These are phyloP conservation scores for Clitoria ternatea DNA, from an alignment of 306 rosid genomes.

Conservation along the genomic window DNA sequence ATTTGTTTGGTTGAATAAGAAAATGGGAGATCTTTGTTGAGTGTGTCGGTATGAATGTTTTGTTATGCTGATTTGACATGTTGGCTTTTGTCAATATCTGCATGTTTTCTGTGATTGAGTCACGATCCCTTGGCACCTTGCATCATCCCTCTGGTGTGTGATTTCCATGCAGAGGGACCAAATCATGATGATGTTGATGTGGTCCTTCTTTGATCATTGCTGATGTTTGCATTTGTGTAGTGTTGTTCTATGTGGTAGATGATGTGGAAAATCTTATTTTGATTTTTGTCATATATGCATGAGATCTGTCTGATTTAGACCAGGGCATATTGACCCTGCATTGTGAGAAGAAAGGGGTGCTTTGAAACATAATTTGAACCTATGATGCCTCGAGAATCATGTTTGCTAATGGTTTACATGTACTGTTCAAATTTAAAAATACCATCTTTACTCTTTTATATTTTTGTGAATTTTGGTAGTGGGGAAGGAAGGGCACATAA, in stretches of 20 bases:
- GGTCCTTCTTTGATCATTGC: conserved; percentile 2
- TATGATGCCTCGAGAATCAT: neutral
- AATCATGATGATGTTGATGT: conserved; percentile 12
- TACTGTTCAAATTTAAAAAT: neutral
- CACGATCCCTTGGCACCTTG: neutral
- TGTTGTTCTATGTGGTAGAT: neutral
- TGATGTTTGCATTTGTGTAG: neutral
- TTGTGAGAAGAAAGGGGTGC: conserved; percentile 15
- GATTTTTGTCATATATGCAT: conserved; percentile 1
- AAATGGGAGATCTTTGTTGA: conserved; percentile 14
- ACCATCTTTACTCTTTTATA: neutral
- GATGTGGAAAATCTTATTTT: conserved; percentile 2
- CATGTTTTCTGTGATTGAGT: neutral
- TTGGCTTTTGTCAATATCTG: neutral
- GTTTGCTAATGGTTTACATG: neutral
- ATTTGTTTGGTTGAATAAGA: conserved; percentile 25
- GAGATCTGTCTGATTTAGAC: conserved; percentile 14
- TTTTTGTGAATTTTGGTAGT: conserved; percentile 1
- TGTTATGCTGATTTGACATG: conserved; percentile 5
- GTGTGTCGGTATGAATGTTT: neutral
- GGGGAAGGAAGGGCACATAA: neutral
- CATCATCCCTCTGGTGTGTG: neutral
- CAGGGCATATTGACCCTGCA: conserved; percentile 20
- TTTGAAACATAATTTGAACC: conserved; percentile 11
- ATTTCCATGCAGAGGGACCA: conserved; percentile 15